Evolutionary conservation across 2,329 filamentous ascomycete species (phyloP).

Genomic region (Claviceps humidiphila): DNA sequence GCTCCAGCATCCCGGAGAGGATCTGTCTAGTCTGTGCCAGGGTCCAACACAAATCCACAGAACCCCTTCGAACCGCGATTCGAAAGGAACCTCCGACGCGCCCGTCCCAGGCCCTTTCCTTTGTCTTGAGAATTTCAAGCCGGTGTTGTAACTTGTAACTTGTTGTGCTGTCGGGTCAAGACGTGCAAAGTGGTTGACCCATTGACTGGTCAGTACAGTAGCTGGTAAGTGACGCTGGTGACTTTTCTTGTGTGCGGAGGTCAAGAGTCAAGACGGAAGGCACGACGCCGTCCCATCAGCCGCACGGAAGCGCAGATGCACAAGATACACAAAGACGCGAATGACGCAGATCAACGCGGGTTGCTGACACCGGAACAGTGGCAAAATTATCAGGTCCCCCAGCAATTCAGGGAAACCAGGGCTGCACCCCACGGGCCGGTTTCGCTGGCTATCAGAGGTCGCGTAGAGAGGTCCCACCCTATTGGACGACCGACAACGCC

Average conservation of each 20-base stretch:
- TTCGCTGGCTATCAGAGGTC: conserved; percentile 8
- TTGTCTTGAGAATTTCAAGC: no score
- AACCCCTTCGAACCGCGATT: not conserved
- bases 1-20: not conserved
- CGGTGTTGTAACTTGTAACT: no score
- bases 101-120: no score
- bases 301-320: not conserved
- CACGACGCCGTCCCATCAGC: no score
- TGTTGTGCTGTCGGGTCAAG: no score
- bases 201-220: no score
- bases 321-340: not conserved
- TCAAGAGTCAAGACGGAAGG: no score
- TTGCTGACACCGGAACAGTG: not conserved
- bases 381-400: not conserved
- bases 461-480: conserved; percentile 3
- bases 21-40: not conserved
- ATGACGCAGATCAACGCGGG: not conserved
- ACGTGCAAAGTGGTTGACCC: no score
- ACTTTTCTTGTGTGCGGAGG: no score
- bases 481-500: not conserved
- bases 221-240: no score
- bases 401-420: not conserved
- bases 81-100: no score
- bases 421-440: conserved; percentile 11
- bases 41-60: not conserved